Conservation (phyloP, 306 rosid species). For the Dalbergia cultrata region DNA sequence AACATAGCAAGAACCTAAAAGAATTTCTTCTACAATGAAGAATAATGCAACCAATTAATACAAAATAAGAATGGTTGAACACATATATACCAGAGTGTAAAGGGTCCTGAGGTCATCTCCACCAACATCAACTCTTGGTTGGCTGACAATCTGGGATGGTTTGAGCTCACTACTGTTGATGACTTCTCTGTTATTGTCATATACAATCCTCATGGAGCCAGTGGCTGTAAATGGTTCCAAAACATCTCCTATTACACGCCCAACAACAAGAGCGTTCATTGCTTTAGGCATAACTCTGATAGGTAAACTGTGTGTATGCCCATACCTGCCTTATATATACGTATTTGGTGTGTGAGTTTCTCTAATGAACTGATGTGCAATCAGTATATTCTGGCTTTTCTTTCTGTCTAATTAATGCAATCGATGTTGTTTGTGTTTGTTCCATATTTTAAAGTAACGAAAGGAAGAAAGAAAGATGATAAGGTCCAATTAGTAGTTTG, state of each 20-base stretch:
- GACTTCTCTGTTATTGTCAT: constrained; percentile 2
- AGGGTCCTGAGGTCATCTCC: constrained; percentile 25
- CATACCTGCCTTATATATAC: constrained; percentile 13
- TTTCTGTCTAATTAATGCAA: not conserved
- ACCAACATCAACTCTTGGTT: constrained; percentile 37
- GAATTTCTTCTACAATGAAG: too few species aligned
- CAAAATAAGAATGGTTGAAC: not conserved
- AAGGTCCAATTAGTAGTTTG: too few species aligned
- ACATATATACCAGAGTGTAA: constrained; percentile 15
- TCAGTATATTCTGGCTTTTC: not conserved
- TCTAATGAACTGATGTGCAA: not conserved
- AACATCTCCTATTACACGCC: constrained; percentile 41
- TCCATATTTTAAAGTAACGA: too few species aligned
- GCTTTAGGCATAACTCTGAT: constrained; percentile 2
- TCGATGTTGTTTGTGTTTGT: too few species aligned
- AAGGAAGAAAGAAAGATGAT: too few species aligned
- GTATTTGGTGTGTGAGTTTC: not conserved
- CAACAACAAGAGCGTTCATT: constrained; percentile 29
- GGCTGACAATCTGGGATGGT: constrained; percentile 38
- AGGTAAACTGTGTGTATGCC: not conserved
- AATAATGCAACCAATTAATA: too few species aligned
- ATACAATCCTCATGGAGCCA: constrained; percentile 14
- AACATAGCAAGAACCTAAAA: too few species aligned
- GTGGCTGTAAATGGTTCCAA: constrained; percentile 32
- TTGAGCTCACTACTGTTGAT: constrained; percentile 34